Base-by-base conservation (phyloP, 1,284 basidiomycete species). In the Cryptococcus hybrid region DNA sequence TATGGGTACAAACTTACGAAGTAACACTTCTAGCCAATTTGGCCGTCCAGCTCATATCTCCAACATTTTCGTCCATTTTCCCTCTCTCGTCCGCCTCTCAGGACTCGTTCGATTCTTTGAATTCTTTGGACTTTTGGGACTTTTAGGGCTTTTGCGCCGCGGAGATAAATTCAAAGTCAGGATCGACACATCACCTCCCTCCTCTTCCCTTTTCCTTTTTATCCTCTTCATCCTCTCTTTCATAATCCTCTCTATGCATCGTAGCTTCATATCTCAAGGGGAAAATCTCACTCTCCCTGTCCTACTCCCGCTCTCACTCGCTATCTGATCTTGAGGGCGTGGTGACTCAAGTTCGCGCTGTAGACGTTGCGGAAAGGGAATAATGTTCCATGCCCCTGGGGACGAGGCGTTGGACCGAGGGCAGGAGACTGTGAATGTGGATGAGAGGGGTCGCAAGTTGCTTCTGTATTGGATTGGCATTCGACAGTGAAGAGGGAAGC, bases 161-260 rank as follows among this genome's bases (percentile, higher is more conserved):
- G 62, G 65, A 1, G 63, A 69, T 13, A 66, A 13, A 39, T 55
- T 64, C 34, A 73, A 44, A 2, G 66, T 62, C 58, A 70, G 64
- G 2, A 69, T 54, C 9, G 63, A 64, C 1, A 64, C 63, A 2
- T 66, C 65, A n/a, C 48, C 58, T 2, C 18, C 40, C 44, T 50
- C 48, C 38, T 45, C 51, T 34, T 36, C 39, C 42, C 15, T 40
- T 18, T 36, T 30, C 37, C 13, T 34, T 38, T 18, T 18, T 15
- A 2, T 42, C 39, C 36, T 24, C 11, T 39, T 5, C 3, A 13
- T 40, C 39, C 7, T 51, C 39, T 24, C 18, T n/a, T n/a, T 12
- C 2, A 12, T 37, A 38, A 35, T 34, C 24, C 9, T 47, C 47
- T 30, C n/a, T 44, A 24, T 24, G n/a, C 7, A 44, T 44, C 7